Evolutionary conservation across 345 rosid genomes (phyloP).

Genomic region (Eucalyptus guilfoylei): DNA sequence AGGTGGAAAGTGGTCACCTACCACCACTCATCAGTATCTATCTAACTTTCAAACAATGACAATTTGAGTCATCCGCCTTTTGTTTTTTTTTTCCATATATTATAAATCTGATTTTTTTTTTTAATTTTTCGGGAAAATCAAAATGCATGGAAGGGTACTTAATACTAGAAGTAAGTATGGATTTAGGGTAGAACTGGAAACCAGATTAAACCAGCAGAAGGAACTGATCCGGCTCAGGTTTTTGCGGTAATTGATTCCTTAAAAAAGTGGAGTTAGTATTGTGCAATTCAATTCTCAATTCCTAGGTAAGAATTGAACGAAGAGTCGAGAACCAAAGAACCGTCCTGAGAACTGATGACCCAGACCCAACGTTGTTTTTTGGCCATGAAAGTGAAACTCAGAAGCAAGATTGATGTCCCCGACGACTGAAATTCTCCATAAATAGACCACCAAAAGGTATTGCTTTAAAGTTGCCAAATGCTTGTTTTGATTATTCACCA

Average conservation of each 20-base stretch:
- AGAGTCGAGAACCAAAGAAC: neutral
- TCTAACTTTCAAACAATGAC: neutral
- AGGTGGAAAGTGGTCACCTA: neutral
- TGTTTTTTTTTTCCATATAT: neutral
- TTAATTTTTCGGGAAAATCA: neutral
- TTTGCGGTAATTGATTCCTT: too few relatives aligned
- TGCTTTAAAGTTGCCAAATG: neutral
- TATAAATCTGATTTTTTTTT: neutral
- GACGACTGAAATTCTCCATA: too few relatives aligned
- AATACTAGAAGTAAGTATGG: neutral
- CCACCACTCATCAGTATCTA: neutral
- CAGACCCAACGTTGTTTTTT: neutral
- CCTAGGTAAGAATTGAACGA: neutral
- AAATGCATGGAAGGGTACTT: neutral
- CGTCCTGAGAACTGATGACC: fast-evolving
- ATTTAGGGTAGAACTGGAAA: too few relatives aligned
- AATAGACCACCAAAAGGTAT: neutral
- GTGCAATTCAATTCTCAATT: fast-evolving
- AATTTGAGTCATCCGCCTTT: neutral
- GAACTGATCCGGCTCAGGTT: fast-evolving
- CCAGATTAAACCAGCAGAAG: fast-evolving
- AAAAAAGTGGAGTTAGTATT: too few relatives aligned
- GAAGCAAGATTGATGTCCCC: too few relatives aligned
- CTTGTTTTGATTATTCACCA: neutral
- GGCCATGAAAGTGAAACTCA: neutral